Percentiles rank a stretch among this genome's conserved stretches.
phyloP scores from a whole-genome alignment of 83 land plant genomes.

The Larix sibirica region DNA sequence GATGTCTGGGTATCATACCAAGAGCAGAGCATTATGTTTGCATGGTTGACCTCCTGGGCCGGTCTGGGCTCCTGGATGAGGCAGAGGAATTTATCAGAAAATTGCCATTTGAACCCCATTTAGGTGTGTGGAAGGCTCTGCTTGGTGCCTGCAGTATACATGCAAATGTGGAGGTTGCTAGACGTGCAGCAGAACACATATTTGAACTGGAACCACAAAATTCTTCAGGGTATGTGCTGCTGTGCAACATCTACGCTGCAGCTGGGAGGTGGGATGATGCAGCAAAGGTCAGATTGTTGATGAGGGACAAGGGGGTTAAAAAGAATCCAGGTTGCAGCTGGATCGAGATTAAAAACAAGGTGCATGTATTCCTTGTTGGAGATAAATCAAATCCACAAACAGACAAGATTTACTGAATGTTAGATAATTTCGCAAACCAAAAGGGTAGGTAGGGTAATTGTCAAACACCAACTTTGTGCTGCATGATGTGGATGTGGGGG shows the following conservation, averaged over 20 bases:
- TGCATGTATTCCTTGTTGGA: conserved; percentile 46
- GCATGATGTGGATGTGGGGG: no score
- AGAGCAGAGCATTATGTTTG: conserved; percentile 44
- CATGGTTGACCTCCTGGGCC: conserved; percentile 42
- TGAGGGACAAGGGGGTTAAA: conserved; percentile 37
- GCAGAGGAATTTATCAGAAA: conserved; percentile 24
- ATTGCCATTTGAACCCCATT: conserved; percentile 32
- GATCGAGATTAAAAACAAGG: conserved; percentile 31
- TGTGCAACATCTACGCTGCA: conserved; percentile 35
- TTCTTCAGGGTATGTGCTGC: conserved; percentile 39
- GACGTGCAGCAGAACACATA: conserved; percentile 25
- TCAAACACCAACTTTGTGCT: no score
- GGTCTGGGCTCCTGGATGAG: conserved; percentile 37
- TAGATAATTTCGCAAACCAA: background rate
- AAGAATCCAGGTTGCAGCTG: conserved; percentile 60
- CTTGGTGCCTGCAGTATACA: conserved; percentile 50
- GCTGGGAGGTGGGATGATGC: conserved; percentile 34
- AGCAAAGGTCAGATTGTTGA: conserved; percentile 18
- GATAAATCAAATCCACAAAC: conserved; percentile 29
- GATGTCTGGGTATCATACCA: conserved; percentile 29
- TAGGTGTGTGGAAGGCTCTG: conserved; percentile 52
- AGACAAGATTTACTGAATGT: conserved; percentile 14
- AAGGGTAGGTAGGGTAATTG: no score
- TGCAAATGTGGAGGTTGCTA: conserved; percentile 31
- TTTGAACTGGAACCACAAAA: conserved; percentile 38